A percentile compares a stretch with the other conserved stretches of the same genome.
These are phyloP conservation scores for Pelargonium australe DNA, from an alignment of 441 rosid species.

Conservation along the genomic window DNA sequence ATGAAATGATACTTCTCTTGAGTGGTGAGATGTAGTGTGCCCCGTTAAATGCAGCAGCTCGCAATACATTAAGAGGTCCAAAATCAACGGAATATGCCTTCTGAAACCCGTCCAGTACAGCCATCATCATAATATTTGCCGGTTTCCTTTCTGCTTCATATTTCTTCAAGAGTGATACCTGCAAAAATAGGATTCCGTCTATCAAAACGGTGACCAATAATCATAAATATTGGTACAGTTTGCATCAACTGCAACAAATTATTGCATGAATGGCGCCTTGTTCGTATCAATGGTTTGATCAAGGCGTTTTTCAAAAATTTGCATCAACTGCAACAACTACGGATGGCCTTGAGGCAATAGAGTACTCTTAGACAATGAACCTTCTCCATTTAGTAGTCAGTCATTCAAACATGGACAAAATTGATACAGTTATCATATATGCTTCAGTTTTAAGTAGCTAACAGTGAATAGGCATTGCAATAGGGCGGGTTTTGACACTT, in stretches of 20 bases:
- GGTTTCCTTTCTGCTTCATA: constrained; percentile 87
- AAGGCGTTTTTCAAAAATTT: not conserved
- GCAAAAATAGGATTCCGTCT: constrained; percentile 11
- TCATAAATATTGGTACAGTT: too few relatives aligned
- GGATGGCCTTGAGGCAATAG: not conserved
- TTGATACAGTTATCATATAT: not conserved
- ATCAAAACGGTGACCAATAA: not conserved
- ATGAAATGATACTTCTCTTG: constrained; percentile 67
- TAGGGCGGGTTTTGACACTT: too few relatives aligned
- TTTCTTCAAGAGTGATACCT: constrained; percentile 55
- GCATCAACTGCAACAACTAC: not conserved
- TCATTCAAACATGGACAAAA: not conserved
- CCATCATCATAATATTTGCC: constrained; percentile 79
- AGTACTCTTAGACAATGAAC: not conserved
- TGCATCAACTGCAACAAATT: not conserved
- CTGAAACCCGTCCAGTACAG: constrained; percentile 80
- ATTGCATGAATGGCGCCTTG: not conserved
- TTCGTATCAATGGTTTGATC: not conserved
- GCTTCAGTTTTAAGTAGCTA: not conserved
- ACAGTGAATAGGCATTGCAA: not conserved
- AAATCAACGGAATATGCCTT: constrained; percentile 76
- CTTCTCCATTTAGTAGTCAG: not conserved
- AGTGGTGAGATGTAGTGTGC: constrained; percentile 77
- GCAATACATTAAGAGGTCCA: constrained; percentile 67
- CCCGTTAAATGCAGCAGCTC: constrained; percentile 83